A percentile compares a stretch with the other conserved stretches of the same genome.
These are phyloP conservation scores for Aureobasidium sp. DNA, from an alignment of 2,329 filamentous ascomycete species.

Conservation along the genomic window DNA sequence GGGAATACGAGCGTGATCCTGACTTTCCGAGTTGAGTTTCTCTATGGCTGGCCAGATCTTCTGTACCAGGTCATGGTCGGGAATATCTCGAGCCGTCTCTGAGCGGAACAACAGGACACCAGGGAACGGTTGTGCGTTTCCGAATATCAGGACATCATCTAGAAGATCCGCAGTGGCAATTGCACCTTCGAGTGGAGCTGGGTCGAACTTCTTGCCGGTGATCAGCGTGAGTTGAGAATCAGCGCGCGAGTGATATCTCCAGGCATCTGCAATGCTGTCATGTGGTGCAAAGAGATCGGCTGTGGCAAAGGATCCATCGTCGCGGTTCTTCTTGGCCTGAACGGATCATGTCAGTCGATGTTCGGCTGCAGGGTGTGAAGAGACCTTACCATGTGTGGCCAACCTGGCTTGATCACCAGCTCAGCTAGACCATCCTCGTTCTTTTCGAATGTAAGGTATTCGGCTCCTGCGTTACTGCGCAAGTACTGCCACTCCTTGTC, in stretches of 20 bases:
- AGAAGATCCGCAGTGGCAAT: conserved; percentile 41
- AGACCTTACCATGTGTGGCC: conserved; percentile 46
- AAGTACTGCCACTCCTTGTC: conserved; percentile 59
- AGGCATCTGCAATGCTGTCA: conserved; percentile 44
- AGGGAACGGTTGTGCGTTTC: conserved; percentile 48
- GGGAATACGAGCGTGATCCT: conserved; percentile 46
- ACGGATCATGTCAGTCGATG: background rate
- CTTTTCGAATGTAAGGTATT: conserved; percentile 41
- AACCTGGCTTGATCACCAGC: conserved; percentile 47
- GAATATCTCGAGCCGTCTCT: conserved; percentile 20
- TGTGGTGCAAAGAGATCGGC: conserved; percentile 56
- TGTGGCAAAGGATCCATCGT: conserved; percentile 56
- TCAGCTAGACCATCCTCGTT: conserved; percentile 43
- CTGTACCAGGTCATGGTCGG: conserved; percentile 35
- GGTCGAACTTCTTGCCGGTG: conserved; percentile 64
- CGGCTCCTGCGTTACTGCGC: conserved; percentile 33
- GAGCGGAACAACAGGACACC: conserved; percentile 50
- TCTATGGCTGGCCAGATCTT: conserved; percentile 40
- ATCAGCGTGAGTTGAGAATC: conserved; percentile 56
- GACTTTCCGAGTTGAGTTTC: conserved; percentile 42
- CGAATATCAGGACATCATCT: conserved; percentile 54
- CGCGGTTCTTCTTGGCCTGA: conserved; percentile 48
- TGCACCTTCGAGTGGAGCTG: conserved; percentile 51
- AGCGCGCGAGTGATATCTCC: conserved; percentile 55
- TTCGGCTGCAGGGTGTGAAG: background rate